Conservation (phyloP, 202 grass and related monocot genomes). For the Setaria italica region DNA sequence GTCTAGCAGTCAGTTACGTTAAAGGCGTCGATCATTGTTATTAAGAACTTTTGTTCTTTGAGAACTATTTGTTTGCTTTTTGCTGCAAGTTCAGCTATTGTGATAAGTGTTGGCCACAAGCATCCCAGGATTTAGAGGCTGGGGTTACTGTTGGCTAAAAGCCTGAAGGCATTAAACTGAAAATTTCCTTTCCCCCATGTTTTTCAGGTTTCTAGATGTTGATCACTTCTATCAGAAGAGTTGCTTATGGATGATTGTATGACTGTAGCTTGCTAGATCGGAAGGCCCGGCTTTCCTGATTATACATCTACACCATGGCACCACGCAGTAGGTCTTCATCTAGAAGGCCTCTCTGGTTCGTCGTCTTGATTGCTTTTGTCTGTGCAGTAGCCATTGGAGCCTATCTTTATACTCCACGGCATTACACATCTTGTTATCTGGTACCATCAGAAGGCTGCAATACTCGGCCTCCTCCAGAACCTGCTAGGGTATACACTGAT, state of each 20-base stretch:
- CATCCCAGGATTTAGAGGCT: too few species aligned
- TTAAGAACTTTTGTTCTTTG: too few species aligned
- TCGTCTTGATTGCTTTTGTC: constrained; percentile 75
- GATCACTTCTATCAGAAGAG: constrained; percentile 35
- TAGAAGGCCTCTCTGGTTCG: constrained; percentile 81
- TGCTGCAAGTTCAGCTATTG: too few species aligned
- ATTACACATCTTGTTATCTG: constrained; percentile 76
- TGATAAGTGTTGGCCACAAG: too few species aligned
- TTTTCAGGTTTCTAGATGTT: constrained; percentile 37
- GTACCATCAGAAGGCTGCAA: constrained; percentile 75
- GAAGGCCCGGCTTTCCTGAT: constrained; percentile 37
- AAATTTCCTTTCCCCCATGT: background rate
- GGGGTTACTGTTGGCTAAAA: background rate
- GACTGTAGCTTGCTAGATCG: constrained; percentile 54
- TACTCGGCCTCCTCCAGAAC: constrained; percentile 65
- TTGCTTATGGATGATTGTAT: constrained; percentile 37
- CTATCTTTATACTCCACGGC: constrained; percentile 76
- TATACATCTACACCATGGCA: constrained; percentile 57
- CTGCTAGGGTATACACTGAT: constrained; percentile 75
- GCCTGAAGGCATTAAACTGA: background rate
- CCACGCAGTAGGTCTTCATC: constrained; percentile 65
- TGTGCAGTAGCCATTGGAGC: constrained; percentile 63
- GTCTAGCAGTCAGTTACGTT: too few species aligned
- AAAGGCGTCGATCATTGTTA: too few species aligned
- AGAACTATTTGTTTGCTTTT: too few species aligned